These are phyloP conservation scores for Phaseolus lunatus DNA, from an alignment of 306 rosid genomes.

Conservation along the genomic window DNA sequence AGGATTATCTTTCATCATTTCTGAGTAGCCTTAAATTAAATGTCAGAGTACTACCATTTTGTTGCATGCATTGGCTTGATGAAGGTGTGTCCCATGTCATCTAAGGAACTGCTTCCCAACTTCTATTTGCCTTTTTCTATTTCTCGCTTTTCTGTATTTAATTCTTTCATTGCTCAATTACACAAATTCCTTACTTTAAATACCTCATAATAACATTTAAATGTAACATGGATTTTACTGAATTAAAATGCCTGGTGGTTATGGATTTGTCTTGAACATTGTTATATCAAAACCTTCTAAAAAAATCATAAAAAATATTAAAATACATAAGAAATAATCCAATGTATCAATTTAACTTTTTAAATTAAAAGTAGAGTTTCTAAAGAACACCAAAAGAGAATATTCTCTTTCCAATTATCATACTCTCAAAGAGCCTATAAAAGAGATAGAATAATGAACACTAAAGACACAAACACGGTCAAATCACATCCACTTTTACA, in stretches of 20 bases:
- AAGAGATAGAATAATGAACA: too few relatives aligned
- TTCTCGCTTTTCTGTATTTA: background rate
- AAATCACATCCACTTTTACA: too few relatives aligned
- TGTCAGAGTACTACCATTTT: constrained; percentile 23
- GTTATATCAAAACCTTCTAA: too few relatives aligned
- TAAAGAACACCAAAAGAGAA: too few relatives aligned
- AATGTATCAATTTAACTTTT: too few relatives aligned
- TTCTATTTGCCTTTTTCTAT: constrained; percentile 16
- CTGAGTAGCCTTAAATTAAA: constrained; percentile 33
- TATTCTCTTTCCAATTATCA: too few relatives aligned
- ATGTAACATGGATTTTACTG: constrained; percentile 1
- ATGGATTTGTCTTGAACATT: background rate
- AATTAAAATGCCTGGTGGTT: background rate
- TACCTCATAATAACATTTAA: background rate
- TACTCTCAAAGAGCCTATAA: too few relatives aligned
- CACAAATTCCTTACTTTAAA: background rate
- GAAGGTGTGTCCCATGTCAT: constrained; percentile 12
- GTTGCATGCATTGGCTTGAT: constrained; percentile 36
- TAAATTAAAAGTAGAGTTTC: too few relatives aligned
- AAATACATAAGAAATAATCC: too few relatives aligned
- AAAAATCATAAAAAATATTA: too few relatives aligned
- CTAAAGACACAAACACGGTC: too few relatives aligned
- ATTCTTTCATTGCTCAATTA: background rate
- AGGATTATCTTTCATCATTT: constrained; percentile 40
- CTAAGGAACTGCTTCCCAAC: constrained; percentile 25